A percentile compares a stretch with the other conserved stretches of the same genome.
Evolutionary conservation across 192 early-diverging fungal species (phyloP).

Genomic region (Backusella macrospora): DNA sequence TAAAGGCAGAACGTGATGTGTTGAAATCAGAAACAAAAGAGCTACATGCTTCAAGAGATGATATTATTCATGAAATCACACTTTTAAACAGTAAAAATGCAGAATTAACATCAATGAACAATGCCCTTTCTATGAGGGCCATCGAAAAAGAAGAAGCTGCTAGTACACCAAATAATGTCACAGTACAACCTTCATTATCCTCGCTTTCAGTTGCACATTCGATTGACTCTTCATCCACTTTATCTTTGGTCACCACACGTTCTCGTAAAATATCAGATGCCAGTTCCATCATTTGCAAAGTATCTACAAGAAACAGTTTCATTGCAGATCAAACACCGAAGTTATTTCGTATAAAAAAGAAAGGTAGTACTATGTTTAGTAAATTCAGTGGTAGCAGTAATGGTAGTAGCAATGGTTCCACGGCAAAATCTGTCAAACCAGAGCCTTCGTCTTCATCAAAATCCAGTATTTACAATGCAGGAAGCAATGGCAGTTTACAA

Average conservation of each 20-base stretch:
- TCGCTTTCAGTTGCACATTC: not conserved
- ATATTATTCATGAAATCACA: slow-evolving; percentile 52
- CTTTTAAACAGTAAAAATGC: slow-evolving; percentile 56
- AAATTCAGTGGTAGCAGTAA: slow-evolving; percentile 29
- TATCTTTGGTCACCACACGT: slow-evolving; percentile 12
- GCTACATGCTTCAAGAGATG: slow-evolving; percentile 47
- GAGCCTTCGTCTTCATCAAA: slow-evolving; percentile 1
- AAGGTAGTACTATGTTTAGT: slow-evolving; percentile 41
- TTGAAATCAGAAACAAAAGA: slow-evolving; percentile 47
- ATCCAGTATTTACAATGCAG: not conserved
- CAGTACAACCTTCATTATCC: slow-evolving; percentile 37
- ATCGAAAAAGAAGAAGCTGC: slow-evolving; percentile 41
- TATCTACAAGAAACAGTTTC: slow-evolving; percentile 10
- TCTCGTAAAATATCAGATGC: slow-evolving; percentile 10
- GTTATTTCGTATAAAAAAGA: slow-evolving; percentile 61
- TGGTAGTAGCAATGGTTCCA: not conserved
- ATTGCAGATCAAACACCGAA: slow-evolving; percentile 43
- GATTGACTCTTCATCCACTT: slow-evolving; percentile 18
- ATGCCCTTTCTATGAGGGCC: slow-evolving; percentile 49
- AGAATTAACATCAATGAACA: slow-evolving; percentile 58
- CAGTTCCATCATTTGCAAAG: not conserved
- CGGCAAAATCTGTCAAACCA: slow-evolving; percentile 6
- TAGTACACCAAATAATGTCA: slow-evolving; percentile 15
- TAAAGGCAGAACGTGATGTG: slow-evolving; percentile 50
- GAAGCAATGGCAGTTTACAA: not conserved